These are phyloP conservation scores for Bjerkandera adusta DNA, from an alignment of 1,284 basidiomycete species.

Conservation along the genomic window DNA sequence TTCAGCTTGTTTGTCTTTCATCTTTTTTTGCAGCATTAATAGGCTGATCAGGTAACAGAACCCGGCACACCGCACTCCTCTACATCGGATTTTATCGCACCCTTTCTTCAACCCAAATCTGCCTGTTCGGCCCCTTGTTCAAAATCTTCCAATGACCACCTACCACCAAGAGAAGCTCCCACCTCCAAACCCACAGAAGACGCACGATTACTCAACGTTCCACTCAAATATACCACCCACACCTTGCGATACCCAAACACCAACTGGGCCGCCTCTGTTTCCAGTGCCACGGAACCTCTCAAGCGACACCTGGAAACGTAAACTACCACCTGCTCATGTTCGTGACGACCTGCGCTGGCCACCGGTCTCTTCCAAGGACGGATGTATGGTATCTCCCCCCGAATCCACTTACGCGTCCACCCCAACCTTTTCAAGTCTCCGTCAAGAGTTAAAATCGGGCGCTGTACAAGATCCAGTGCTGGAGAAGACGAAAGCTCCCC, in stretches of 20 bases:
- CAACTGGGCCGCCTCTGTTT: neutral
- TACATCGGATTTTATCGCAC: conserved; percentile 22
- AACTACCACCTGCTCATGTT: too few species aligned
- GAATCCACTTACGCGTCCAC: too few species aligned
- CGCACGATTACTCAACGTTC: too few species aligned
- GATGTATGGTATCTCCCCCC: too few species aligned
- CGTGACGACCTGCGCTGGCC: too few species aligned
- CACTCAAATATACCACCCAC: neutral
- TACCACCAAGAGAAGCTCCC: neutral
- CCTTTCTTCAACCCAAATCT: conserved; percentile 23
- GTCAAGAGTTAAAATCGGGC: too few species aligned
- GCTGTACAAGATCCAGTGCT: too few species aligned
- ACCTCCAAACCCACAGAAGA: too few species aligned
- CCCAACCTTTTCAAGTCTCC: too few species aligned
- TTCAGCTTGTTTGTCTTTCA: conserved; percentile 21
- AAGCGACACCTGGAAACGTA: conserved; percentile 4
- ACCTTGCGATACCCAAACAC: neutral
- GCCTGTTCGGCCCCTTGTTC: neutral
- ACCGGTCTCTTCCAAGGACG: too few species aligned
- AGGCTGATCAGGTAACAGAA: conserved; percentile 13
- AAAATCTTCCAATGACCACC: neutral
- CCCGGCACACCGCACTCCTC: conserved; percentile 20
- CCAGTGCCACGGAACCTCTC: neutral
- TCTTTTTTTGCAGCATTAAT: neutral
- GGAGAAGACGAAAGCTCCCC: too few species aligned